These are phyloP conservation scores for Lecanosticta acicola DNA, from an alignment of 2,329 filamentous ascomycete genomes.

Conservation along the genomic window DNA sequence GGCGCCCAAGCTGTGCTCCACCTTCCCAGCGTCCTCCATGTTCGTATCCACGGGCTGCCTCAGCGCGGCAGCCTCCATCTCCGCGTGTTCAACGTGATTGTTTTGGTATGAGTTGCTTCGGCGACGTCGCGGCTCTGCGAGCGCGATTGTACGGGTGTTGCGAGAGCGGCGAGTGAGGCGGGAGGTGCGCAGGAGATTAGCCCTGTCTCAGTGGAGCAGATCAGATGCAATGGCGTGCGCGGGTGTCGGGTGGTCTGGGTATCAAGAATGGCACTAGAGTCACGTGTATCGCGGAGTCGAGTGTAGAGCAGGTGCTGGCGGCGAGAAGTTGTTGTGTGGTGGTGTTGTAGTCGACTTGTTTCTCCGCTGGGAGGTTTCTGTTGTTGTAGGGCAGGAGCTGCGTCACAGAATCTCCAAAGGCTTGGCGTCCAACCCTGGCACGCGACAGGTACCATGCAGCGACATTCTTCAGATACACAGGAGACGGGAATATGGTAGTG, in stretches of 20 bases:
- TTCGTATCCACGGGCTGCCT: conserved; percentile 63
- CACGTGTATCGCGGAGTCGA: neutral
- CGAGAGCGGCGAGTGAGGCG: conserved; percentile 1
- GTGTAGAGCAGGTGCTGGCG: neutral
- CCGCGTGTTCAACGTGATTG: conserved; percentile 8
- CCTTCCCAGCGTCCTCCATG: conserved; percentile 95
- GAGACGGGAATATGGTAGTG: neutral
- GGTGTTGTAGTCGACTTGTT: neutral
- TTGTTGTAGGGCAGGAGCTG: neutral
- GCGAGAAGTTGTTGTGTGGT: neutral
- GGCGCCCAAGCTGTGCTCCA: conserved; percentile 63
- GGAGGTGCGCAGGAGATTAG: neutral
- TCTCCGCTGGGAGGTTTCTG: neutral
- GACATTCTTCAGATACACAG: too few species aligned
- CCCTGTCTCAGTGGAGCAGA: neutral
- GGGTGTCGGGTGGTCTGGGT: neutral
- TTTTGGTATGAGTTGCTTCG: neutral
- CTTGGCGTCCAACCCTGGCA: neutral
- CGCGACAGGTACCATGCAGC: neutral
- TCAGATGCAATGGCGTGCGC: neutral
- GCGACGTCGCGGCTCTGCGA: neutral
- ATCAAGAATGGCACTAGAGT: neutral
- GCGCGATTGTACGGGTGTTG: too few species aligned
- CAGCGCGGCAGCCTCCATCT: conserved; percentile 32
- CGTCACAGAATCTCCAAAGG: neutral